Conservation (phyloP, 306 rosid species). For the Vigna angularis region DNA sequence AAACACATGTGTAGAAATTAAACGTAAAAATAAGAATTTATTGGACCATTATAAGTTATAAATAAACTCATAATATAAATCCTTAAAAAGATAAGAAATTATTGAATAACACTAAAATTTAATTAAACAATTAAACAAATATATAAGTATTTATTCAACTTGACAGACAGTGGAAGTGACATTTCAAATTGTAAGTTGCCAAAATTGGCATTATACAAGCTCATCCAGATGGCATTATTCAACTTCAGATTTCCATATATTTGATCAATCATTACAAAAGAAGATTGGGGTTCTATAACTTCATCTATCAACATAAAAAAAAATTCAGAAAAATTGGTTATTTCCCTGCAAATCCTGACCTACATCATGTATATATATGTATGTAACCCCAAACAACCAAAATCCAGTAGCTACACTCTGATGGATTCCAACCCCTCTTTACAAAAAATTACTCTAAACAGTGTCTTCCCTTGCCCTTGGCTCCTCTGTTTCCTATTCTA, state of each 20-base stretch:
- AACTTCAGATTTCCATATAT: conserved; percentile 44
- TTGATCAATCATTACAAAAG: conserved; percentile 52
- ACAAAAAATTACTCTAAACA: conserved; percentile 60
- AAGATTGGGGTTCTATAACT: conserved; percentile 39
- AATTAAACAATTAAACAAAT: background rate
- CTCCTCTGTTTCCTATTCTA: conserved; percentile 53
- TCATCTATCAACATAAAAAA: conserved; percentile 51
- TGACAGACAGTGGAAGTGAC: conserved; percentile 1
- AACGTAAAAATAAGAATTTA: background rate
- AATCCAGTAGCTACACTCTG: conserved; percentile 45
- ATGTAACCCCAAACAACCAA: conserved; percentile 45
- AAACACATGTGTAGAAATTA: background rate
- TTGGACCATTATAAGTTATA: too few relatives aligned
- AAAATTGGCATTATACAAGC: conserved; percentile 9
- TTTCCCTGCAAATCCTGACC: conserved; percentile 51
- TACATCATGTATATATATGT: conserved; percentile 42
- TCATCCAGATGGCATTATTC: conserved; percentile 37
- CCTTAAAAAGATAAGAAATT: background rate
- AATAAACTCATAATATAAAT: background rate
- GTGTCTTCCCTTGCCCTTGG: conserved; percentile 35
- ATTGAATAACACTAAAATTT: background rate
- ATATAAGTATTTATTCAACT: background rate
- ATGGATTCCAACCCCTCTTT: conserved; percentile 67
- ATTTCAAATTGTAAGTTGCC: conserved; percentile 6
- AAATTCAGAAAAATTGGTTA: conserved; percentile 44